Conservation (phyloP, 805 yeast genomes). For the Saccharomycopsis schoenii region DNA sequence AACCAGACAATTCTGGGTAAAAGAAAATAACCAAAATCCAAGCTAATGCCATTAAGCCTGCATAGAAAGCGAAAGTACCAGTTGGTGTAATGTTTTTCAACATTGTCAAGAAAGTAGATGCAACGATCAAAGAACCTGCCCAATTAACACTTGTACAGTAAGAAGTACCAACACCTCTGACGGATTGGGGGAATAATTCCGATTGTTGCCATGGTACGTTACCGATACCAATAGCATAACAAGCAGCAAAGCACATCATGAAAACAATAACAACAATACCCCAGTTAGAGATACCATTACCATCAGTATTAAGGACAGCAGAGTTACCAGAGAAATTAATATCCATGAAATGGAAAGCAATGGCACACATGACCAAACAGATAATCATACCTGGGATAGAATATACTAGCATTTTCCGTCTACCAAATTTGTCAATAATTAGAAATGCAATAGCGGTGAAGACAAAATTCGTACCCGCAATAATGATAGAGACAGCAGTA, state of each 20-base stretch:
- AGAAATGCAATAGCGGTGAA: conserved; percentile 80
- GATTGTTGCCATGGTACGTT: conserved; percentile 98
- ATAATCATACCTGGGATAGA: conserved; percentile 82
- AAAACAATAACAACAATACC: conserved; percentile 78
- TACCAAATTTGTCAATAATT: conserved; percentile 79
- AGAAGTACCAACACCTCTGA: conserved; percentile 86
- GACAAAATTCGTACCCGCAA: conserved; percentile 90
- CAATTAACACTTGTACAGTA: conserved; percentile 90
- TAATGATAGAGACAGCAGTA: conserved; percentile 88
- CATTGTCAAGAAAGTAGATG: conserved; percentile 91
- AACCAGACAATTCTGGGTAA: conserved; percentile 86
- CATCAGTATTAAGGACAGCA: conserved; percentile 30
- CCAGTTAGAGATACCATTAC: conserved; percentile 61
- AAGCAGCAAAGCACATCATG: conserved; percentile 81
- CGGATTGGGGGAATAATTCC: conserved; percentile 88
- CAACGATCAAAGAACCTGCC: conserved; percentile 87
- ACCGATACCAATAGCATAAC: conserved; percentile 91
- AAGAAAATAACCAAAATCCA: conserved; percentile 69
- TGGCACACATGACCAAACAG: conserved; percentile 70
- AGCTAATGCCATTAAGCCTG: conserved; percentile 66
- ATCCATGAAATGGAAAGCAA: conserved; percentile 83
- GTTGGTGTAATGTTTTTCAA: conserved; percentile 86
- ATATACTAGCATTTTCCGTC: conserved; percentile 67
- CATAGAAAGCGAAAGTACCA: conserved; percentile 88
- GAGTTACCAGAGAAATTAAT: conserved; percentile 43